Conservation (phyloP, 169 alveolate species). For the Babesia bigemina region DNA sequence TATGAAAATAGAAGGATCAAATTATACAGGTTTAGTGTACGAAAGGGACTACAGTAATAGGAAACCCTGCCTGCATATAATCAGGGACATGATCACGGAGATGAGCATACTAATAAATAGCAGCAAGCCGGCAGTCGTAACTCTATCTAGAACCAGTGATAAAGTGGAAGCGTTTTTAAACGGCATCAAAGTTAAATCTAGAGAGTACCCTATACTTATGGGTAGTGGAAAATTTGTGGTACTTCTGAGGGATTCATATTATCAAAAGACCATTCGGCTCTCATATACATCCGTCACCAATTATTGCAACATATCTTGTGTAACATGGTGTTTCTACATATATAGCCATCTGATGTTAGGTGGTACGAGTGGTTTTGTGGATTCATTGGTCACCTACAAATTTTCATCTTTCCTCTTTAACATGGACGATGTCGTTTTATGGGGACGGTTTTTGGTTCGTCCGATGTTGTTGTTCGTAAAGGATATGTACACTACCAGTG, state of each 20-base stretch:
- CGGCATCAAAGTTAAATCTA: conserved; percentile 5
- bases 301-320: neutral
- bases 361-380: neutral
- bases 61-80: neutral
- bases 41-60: conserved; percentile 1
- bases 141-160: neutral
- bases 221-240: neutral
- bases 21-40: neutral
- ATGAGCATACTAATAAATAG: neutral
- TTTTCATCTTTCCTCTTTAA: neutral
- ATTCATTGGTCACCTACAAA: conserved; percentile 7
- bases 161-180: conserved; percentile 1
- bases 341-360: neutral
- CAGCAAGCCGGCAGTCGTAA: neutral
- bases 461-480: neutral
- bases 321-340: conserved; percentile 1
- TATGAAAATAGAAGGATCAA: conserved; percentile 9
- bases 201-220: neutral
- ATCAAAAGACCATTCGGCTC: neutral
- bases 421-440: neutral
- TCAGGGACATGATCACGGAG: conserved; percentile 15
- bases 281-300: neutral
- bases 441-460: neutral
- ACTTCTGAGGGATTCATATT: neutral
- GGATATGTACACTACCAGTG: neutral